Evolutionary conservation across 352 stramenopile species (phyloP), one percentile per base, ranked within the genome.

Genomic region (Pythium myriotylum): DNA sequence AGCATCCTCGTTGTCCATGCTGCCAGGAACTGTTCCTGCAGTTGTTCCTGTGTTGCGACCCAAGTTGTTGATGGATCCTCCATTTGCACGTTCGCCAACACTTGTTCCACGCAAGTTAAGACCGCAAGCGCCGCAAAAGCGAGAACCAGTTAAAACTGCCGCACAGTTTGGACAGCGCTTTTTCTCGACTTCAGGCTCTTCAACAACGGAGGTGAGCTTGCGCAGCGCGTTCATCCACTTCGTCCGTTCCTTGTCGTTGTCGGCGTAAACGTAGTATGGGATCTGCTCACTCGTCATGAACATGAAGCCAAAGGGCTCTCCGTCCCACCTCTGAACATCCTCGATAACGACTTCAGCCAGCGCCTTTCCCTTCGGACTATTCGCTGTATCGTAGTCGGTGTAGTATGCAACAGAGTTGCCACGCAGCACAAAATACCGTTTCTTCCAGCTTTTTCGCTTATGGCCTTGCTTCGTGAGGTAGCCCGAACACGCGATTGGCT

Each of bases 381-480:
- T 93, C 8, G 88, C 84, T 57, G 90, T 86, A 58, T 96, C 88
- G 60, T 92, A 95, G 68, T 96, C 88, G 27, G 84, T 81, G 55
- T 85, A 96, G 60, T 96, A 96, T 35, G 84, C 72, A 40, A 96
- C 79, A 7, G 75, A 63, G 43, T 72, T 81, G 27, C 88, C 88
- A 27, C 88, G 88, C 33, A 96, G 58, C 52, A 95, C 90, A 50
- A 96, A 96, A 61, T 95, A 96, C 0, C 88, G 84, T 59, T 95
- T 96, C 65, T 95, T 96, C 88, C 88, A 96, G 62, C 86, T 96
- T 69, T 96, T 96, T 1, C 88, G 84, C 65, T 95, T 96, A 68
- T 96, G 88, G 23, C 88, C 88, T 72, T 96, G 88, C 62, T 96
- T 96, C 23, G 86, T 95, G 20, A 96, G 64, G 67, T 94, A 96